Evolutionary conservation across 2,329 filamentous ascomycete genomes (phyloP).

Genomic region (Aspergillus sp.): DNA sequence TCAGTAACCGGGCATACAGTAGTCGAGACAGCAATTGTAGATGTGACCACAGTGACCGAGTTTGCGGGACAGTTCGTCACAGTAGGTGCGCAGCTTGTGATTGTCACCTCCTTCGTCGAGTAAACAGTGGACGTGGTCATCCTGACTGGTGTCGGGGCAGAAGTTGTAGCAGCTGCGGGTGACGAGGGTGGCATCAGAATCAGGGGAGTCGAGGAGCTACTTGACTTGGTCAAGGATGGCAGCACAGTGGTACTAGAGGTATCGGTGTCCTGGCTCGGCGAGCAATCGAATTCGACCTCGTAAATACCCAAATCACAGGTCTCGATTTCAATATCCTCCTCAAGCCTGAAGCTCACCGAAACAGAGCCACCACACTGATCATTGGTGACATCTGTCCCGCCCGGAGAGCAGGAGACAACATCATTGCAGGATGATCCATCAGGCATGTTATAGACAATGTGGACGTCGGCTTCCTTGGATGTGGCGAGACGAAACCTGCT

Average conservation of each 20-base stretch:
- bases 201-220: background rate
- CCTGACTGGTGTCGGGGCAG: constrained; percentile 20
- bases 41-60: constrained; percentile 53
- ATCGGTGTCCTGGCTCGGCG: constrained; percentile 21
- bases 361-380: constrained; percentile 89
- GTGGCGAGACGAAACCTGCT: constrained; percentile 70
- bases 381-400: constrained; percentile 74
- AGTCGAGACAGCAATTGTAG: constrained; percentile 60
- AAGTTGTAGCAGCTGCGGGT: background rate
- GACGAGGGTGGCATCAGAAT: background rate
- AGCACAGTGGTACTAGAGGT: constrained; percentile 9
- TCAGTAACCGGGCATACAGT: constrained; percentile 57
- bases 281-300: constrained; percentile 32
- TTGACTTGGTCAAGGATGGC: background rate
- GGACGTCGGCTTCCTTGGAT: constrained; percentile 74
- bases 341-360: constrained; percentile 69
- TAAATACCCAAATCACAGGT: constrained; percentile 66
- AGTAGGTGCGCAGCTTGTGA: constrained; percentile 43
- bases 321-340: constrained; percentile 57
- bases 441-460: constrained; percentile 85
- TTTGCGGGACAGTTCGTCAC: constrained; percentile 55
- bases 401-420: constrained; percentile 64
- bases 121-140: constrained; percentile 42
- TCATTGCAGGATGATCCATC: constrained; percentile 83
- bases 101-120: constrained; percentile 39